Evolutionary conservation across 176 grass and related monocot species (phyloP), one percentile per base, ranked within the genome.

Genomic region (Musa acuminata): DNA sequence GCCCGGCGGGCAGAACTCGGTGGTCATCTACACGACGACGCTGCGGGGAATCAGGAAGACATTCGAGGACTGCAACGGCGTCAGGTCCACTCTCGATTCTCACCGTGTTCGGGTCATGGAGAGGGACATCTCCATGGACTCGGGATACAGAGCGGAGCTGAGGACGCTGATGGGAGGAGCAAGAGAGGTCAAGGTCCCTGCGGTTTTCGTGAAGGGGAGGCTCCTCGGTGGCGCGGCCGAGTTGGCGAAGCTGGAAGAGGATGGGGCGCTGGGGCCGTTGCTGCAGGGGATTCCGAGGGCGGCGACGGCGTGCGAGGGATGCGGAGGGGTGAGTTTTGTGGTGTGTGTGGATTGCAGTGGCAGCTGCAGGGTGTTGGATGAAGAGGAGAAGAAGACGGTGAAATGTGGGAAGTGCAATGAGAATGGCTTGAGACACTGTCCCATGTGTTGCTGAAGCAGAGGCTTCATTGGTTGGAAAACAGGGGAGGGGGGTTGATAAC

Each of bases 121-220:
- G 83, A 83, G 92, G 53, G 92, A 96, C 87, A 86, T 96, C 80
- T 96, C 92, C 72, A 96, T 96, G 92, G 89, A 96, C 83, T 89
- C 92, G 20, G 92, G 92, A 2, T 96, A 96, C 83, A 86, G 79
- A 57, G 89, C 92, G 89, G 92, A 96, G 83, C 75, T 96, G 54
- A 84, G 84, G 75, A 48, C 83, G 69, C 79, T 96, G 82, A 78
- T 96, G 85, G 29, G 29, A 35, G 87, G 83, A 23, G 67, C 54
- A 7, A 74, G 57, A 71, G 89, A 87, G 71, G 78, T 92, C 50
- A 86, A 82, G 67, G 89, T 90, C 53, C 92, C 92, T 11, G 67
- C 82, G 11, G 81, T 89, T 75, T 96, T 96, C 81, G 87, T 96
- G 55, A 84, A 86, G n/a, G 87, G 89, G 11, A 70, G 71, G 72